Base-by-base conservation (phyloP, 306 rosid species). In the Vigna mungo region DNA sequence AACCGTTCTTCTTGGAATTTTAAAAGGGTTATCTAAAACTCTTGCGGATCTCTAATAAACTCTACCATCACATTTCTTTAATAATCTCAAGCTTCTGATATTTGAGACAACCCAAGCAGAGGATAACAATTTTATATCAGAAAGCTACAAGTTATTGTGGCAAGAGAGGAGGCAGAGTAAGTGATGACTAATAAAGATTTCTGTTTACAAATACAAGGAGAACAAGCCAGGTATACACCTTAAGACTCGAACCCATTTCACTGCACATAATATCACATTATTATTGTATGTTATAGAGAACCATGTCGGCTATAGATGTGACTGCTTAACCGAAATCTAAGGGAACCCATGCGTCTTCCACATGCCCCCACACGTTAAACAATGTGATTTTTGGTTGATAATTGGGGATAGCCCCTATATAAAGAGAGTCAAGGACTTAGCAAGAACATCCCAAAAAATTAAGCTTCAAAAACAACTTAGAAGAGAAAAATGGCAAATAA, bases 401-500 rank as follows among this genome's bases (percentile, higher is more conserved):
- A 65, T 9, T 39, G 71, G 71, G 34, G 52, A 21, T 48, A n/a
- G n/a, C 39, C 23, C 53, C 61, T 75, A 32, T 75, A 75, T 52
- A 77, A 53, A 25, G 18, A 10, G 69, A 51, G 20, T 41, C 16
- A 65, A 65, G 30, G 30, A 76, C 52, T 66, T 52, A 20, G 11
- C 54, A 41, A 77, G 7, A 66, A 37, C 81, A 66, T 41, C 25
- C 68, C 49, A 67, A 81, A 48, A 6, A 48, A 6, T 65, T 36
- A 36, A 71, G 27, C 10, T n/a, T 80, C 9, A 36, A 17, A 5
- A 41, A 32, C 14, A 41, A 12, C 2, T 17, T 17, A 7, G 14
- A 25, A 54, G 44, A 77, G 43, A 64, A 78, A 30, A 68, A 90
- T 91, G 96, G 92, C 86, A 44, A 18, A 20, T 53, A 89, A 71